Conservation (phyloP, 1,284 basidiomycete species). For the Mycena sp. region DNA sequence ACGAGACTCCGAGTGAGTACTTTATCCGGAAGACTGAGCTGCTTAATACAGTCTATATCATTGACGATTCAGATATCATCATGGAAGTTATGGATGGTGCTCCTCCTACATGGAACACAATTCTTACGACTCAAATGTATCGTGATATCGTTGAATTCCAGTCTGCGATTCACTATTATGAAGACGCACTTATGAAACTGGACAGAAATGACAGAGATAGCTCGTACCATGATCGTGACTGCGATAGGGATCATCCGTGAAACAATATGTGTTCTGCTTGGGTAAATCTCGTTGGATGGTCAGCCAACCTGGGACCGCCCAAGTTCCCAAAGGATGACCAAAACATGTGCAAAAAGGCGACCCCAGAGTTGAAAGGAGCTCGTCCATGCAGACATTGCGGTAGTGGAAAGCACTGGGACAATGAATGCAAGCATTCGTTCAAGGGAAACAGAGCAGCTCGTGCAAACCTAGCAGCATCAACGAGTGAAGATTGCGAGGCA, state of each 20-base stretch:
- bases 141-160: slow-evolving; percentile 23
- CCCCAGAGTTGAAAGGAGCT: slow-evolving; percentile 39
- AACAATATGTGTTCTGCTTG: not conserved
- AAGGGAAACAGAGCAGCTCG: slow-evolving; percentile 30
- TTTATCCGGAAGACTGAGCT: slow-evolving; percentile 26
- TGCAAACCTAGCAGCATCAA: slow-evolving; percentile 22
- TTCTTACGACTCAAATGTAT: slow-evolving; percentile 28
- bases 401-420: slow-evolving; percentile 48
- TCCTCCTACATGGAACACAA: slow-evolving; percentile 30
- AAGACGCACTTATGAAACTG: slow-evolving; percentile 25
- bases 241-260: slow-evolving; percentile 14
- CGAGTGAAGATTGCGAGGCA: slow-evolving; percentile 29
- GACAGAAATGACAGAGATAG: slow-evolving; percentile 18
- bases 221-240: slow-evolving; percentile 30
- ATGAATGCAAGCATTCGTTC: slow-evolving; percentile 36
- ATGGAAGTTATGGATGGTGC: slow-evolving; percentile 40
- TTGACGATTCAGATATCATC: slow-evolving; percentile 35
- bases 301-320: not conserved
- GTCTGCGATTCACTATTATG: slow-evolving; percentile 28
- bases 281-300: slow-evolving; percentile 13
- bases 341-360: slow-evolving; percentile 38
- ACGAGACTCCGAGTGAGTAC: slow-evolving; percentile 33
- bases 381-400: slow-evolving; percentile 49
- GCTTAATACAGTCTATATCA: slow-evolving; percentile 7
- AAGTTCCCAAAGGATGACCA: slow-evolving; percentile 42